Evolutionary conservation across 768 basidiomycete genomes (phyloP).

Genomic region (Xanthoconium purpureum): DNA sequence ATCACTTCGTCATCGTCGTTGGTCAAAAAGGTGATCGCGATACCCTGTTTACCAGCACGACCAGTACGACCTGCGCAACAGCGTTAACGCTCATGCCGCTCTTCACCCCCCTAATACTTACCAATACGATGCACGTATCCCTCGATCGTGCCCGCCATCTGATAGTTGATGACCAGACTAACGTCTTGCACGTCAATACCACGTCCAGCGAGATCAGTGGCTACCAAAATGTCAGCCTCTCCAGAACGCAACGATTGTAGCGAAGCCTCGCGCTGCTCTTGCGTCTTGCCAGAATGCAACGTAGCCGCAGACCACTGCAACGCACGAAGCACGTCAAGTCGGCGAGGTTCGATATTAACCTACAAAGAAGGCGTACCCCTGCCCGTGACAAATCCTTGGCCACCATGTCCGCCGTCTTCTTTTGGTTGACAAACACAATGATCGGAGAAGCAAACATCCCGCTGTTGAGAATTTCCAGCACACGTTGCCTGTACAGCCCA

Average conservation of each 20-base stretch:
- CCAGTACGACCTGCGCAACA: conserved; percentile 83
- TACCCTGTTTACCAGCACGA: conserved; percentile 93
- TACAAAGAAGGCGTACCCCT: conserved; percentile 54
- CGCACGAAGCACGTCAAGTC: conserved; percentile 4
- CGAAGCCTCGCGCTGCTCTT: conserved; percentile 94
- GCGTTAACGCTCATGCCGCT: not conserved
- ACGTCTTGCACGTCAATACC: conserved; percentile 99
- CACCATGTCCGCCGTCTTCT: conserved; percentile 98
- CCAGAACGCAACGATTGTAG: conserved; percentile 83
- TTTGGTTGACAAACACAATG: conserved; percentile 99
- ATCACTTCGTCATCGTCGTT: conserved; percentile 98
- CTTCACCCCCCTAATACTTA: conserved; percentile 35
- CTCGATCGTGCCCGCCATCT: conserved; percentile 96
- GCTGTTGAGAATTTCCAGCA: conserved; percentile 92
- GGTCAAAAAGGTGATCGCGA: conserved; percentile 91
- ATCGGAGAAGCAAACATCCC: conserved; percentile 84
- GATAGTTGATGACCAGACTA: conserved; percentile 93
- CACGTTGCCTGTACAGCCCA: conserved; percentile 52
- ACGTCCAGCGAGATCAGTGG: conserved; percentile 95
- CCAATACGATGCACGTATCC: conserved; percentile 98
- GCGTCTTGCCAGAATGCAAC: conserved; percentile 95
- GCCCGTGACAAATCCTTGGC: conserved; percentile 90
- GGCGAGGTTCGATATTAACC: not conserved
- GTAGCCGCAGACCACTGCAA: conserved; percentile 84
- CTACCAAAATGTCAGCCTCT: conserved; percentile 85